Percentiles rank a stretch among this genome's conserved stretches.
Conservation (phyloP, 129 eudicot genomes). For the Lonicera japonica region DNA sequence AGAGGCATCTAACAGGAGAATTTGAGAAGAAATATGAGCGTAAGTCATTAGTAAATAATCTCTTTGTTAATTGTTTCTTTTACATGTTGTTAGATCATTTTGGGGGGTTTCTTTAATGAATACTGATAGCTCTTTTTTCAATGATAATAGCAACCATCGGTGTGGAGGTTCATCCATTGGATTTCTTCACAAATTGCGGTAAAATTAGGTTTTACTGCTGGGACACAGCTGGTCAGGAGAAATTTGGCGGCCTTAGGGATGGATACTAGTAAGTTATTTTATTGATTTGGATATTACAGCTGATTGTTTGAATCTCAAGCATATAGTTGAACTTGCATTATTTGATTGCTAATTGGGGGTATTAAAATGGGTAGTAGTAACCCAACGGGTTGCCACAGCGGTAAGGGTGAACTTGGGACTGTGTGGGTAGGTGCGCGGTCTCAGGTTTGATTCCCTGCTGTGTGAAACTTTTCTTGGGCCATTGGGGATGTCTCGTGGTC, state of each 20-base stretch:
- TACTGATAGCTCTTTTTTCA: neutral
- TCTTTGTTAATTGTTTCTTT: neutral
- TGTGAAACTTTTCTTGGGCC: no score
- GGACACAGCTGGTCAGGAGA: slow-evolving; percentile 91
- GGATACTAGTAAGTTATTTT: slow-evolving; percentile 62
- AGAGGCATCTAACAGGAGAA: slow-evolving; percentile 79
- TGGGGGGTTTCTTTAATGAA: neutral
- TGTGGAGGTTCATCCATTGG: slow-evolving; percentile 85
- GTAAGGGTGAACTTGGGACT: no score
- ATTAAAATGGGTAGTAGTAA: no score
- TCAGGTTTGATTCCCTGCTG: no score
- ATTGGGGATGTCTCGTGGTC: no score
- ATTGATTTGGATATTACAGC: no score
- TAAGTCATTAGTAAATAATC: slow-evolving; percentile 13
- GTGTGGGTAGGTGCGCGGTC: no score
- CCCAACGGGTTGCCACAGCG: no score
- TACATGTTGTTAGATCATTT: no score
- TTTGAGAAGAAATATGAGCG: slow-evolving; percentile 89
- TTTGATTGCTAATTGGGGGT: no score
- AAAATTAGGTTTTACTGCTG: slow-evolving; percentile 76
- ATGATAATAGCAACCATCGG: slow-evolving; percentile 62
- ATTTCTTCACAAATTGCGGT: slow-evolving; percentile 78
- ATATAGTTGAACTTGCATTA: no score
- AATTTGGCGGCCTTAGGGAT: slow-evolving; percentile 83
- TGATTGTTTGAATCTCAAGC: no score